Percentiles rank a stretch among this genome's conserved stretches.
These are phyloP conservation scores for Fusarium sp. DNA, from an alignment of 2,329 filamentous ascomycete species.

Conservation along the genomic window DNA sequence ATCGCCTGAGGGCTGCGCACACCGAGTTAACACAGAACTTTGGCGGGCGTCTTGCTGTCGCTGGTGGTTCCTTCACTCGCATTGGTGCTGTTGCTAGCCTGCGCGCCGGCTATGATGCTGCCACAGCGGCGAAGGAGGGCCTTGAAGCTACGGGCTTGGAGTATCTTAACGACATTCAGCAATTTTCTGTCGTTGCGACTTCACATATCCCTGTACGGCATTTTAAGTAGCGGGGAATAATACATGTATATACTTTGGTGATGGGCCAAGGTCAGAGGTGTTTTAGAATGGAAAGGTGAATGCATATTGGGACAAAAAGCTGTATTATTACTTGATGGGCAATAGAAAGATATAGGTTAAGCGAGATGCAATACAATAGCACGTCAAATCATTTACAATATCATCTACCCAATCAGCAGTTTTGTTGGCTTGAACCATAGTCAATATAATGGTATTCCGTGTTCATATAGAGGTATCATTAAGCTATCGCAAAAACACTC, in stretches of 20 bases:
- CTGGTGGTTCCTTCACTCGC: slow-evolving; percentile 63
- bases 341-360: not conserved
- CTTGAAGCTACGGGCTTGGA: slow-evolving; percentile 47
- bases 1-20: slow-evolving; percentile 68
- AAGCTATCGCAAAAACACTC: slow-evolving; percentile 41
- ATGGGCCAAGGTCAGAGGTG: not conserved
- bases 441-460: slow-evolving; percentile 29
- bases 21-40: slow-evolving; percentile 66
- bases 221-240: not conserved
- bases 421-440: not conserved
- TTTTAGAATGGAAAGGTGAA: not conserved
- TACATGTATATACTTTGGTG: not conserved
- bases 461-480: slow-evolving; percentile 48
- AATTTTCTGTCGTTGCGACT: slow-evolving; percentile 42
- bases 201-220: slow-evolving; percentile 43
- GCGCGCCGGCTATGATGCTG: slow-evolving; percentile 54
- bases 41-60: slow-evolving; percentile 71
- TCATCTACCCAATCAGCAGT: not conserved
- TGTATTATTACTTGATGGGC: slow-evolving; percentile 21
- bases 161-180: slow-evolving; percentile 34
- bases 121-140: slow-evolving; percentile 31
- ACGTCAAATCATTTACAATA: not conserved
- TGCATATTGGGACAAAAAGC: not conserved
- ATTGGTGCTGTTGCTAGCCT: slow-evolving; percentile 64
- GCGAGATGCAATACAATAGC: not conserved